Evolutionary conservation across 1,139 yeast genomes (phyloP), one percentile per base, ranked within the genome.

Genomic region (Saccharomyces hybrid): DNA sequence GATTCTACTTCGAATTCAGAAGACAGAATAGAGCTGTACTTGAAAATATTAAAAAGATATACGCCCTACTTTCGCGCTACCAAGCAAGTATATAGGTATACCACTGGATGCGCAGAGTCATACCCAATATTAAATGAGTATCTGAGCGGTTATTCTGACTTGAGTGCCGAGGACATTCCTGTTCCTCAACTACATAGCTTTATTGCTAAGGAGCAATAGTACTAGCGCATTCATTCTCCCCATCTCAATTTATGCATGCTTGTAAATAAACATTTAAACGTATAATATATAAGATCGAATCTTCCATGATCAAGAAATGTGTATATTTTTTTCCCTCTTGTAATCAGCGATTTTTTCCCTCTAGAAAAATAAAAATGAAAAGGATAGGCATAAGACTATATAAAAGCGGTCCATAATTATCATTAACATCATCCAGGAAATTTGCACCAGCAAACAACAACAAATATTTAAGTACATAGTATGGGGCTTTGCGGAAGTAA

Each of bases 21-120:
- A 0, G 75, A 75, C 50, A 76, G 88, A 68, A 75, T 75, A 50
- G 74, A 73, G 34, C 69, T 84, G 13, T 85, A 83, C 70, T 77
- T 80, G 68, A 76, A 80, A 51, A 71, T 85, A 48, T 76, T 84
- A 61, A 76, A 79, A 57, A 64, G 74, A 25, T 85, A 75, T 59
- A 71, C 75, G 14, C 67, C 68, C 41, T 77, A 67, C 59, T 76
- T 78, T 59, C 75, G 78, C 57, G 76, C 76, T 53, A 57, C 68
- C 25, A 67, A 67, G 25, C 79, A 77, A 58, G 67, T 70, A 55
- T 66, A 68, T 50, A 69, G 70, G 54, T 67, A 72, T 51, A 66
- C 74, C 27, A 64, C 67, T 44, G 71, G 71, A 50, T 73, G 73
- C 47, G 64, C 72, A 23, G 64, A 63, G 34, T 61, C 70, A 49